These are phyloP conservation scores for Ustilago shanxiensis DNA, from an alignment of 1,284 basidiomycete genomes.

Conservation along the genomic window DNA sequence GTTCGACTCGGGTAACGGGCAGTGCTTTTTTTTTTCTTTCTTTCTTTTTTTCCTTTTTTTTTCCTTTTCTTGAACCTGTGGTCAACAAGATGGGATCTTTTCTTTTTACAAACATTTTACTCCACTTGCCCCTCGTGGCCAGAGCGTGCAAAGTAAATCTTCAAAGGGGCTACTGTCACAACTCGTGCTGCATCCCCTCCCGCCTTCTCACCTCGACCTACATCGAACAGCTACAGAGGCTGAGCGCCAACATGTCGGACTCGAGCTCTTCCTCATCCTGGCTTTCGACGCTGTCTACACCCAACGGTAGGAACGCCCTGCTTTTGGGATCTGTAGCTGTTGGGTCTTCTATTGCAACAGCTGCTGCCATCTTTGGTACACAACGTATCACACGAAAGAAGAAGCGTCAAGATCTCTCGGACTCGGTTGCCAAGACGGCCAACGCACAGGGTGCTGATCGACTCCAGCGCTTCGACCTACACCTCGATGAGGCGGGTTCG, in stretches of 20 bases:
- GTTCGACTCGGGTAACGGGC: constrained; percentile 27
- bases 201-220: too few relatives aligned
- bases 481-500: constrained; percentile 38
- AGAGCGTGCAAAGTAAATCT: too few relatives aligned
- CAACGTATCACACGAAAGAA: constrained; percentile 48
- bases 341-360: constrained; percentile 58
- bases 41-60: too few relatives aligned
- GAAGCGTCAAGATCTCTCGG: constrained; percentile 52
- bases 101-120: too few relatives aligned
- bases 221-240: too few relatives aligned
- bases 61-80: too few relatives aligned
- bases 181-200: too few relatives aligned
- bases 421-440: constrained; percentile 45
- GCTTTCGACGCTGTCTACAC: constrained; percentile 32
- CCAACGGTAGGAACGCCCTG: constrained; percentile 37
- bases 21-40: not conserved
- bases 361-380: constrained; percentile 51
- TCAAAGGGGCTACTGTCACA: too few relatives aligned
- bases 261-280: constrained; percentile 35
- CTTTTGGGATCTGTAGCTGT: constrained; percentile 57
- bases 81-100: not conserved
- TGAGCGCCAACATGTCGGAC: too few relatives aligned
- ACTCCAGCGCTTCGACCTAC: constrained; percentile 37
- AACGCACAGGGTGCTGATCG: constrained; percentile 36
- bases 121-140: too few relatives aligned